These are phyloP conservation scores for Metrosideros polymorpha DNA, from an alignment of 441 rosid genomes.

Conservation along the genomic window DNA sequence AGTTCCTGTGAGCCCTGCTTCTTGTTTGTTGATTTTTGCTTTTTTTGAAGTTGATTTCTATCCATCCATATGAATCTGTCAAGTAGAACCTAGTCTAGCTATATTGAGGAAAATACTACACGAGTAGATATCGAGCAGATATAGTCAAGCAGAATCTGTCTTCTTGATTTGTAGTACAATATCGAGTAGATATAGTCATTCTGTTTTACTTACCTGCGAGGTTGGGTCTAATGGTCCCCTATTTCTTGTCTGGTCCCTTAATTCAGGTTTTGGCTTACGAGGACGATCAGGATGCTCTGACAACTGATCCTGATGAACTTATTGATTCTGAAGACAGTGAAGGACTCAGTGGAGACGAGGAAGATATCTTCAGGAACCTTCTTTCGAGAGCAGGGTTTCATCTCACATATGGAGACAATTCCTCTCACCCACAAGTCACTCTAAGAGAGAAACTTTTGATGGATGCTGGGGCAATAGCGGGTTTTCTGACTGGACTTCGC, in stretches of 20 bases:
- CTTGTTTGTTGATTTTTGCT: background rate
- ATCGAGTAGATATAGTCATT: background rate
- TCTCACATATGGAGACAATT: conserved; percentile 85
- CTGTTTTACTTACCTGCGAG: background rate
- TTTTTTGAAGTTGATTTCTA: background rate
- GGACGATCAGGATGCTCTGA: conserved; percentile 96
- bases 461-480: conserved; percentile 99
- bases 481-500: conserved; percentile 94
- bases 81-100: background rate
- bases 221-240: background rate
- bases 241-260: background rate
- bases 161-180: background rate
- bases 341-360: conserved; percentile 95
- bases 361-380: conserved; percentile 86
- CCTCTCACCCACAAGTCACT: conserved; percentile 91
- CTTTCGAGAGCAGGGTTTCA: conserved; percentile 98
- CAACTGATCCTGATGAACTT: conserved; percentile 98
- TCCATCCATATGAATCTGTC: background rate
- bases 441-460: conserved; percentile 93
- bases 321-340: conserved; percentile 98
- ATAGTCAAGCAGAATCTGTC: background rate
- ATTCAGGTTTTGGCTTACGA: conserved; percentile 89
- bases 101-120: background rate
- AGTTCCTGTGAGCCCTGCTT: conserved; percentile 18
- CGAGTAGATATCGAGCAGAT: background rate